Evolutionary conservation across 1,139 yeast genomes (phyloP).

Genomic region (Blastobotrys capitulatus): DNA sequence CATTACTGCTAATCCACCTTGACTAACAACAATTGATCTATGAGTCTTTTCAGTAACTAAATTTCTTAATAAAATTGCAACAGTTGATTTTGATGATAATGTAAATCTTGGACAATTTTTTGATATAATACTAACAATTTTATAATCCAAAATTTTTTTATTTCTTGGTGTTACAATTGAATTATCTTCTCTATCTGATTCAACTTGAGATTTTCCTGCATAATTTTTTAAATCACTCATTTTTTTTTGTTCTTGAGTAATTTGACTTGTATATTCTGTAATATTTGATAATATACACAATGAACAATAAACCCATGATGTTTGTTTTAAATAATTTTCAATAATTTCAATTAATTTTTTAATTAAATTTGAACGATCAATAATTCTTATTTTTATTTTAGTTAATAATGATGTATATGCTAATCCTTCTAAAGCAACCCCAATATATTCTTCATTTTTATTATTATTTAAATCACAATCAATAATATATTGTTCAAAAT

Average conservation of each 20-base stretch:
- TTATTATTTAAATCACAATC: conserved; percentile 9
- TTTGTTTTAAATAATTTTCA: conserved; percentile 13
- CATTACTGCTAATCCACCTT: conserved; percentile 35
- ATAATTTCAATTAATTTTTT: conserved; percentile 18
- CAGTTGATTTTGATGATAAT: conserved; percentile 26
- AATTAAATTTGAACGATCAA: conserved; percentile 20
- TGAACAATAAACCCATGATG: conserved; percentile 30
- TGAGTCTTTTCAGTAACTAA: conserved; percentile 30
- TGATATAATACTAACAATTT: conserved; percentile 27
- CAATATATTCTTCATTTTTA: conserved; percentile 13
- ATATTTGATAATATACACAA: conserved; percentile 31
- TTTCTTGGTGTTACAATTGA: conserved; percentile 25
- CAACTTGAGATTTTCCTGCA: conserved; percentile 27
- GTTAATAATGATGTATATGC: conserved; percentile 34
- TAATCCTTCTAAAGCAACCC: conserved; percentile 35
- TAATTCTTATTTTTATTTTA: conserved; percentile 28
- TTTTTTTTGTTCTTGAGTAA: conserved; percentile 31
- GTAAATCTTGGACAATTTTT: conserved; percentile 27
- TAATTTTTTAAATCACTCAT: conserved; percentile 29
- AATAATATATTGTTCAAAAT: conserved; percentile 28
- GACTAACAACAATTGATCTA: conserved; percentile 28
- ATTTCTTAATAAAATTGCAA: conserved; percentile 30
- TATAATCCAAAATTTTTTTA: conserved; percentile 25
- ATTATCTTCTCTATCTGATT: conserved; percentile 21
- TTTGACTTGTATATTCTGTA: conserved; percentile 30